Evolutionary conservation across 2,329 filamentous ascomycete genomes (phyloP), one percentile per base, ranked within the genome.

Genomic region (Pyrenophora graminea): DNA sequence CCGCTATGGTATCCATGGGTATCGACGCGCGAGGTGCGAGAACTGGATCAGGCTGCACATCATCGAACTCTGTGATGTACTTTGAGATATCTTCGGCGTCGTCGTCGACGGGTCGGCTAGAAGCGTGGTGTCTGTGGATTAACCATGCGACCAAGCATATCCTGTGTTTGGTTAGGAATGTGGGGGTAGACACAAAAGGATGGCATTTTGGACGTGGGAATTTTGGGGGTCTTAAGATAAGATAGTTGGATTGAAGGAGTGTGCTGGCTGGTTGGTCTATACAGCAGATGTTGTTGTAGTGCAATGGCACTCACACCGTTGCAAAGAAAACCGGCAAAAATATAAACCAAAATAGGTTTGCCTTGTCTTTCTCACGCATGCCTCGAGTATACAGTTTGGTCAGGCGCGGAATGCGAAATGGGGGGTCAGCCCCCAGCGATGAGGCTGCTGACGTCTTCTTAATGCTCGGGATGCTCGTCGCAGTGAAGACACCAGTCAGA

Each of bases 401-500:
- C 32, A 9, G 41, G 12, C 41, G 48, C 19, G 43, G 31, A 5
- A 49, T 30, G 19, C 18, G 30, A 4, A 48, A 41, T 1, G 8
- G 42, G 10, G 42, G 5, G 3, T 17, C 42, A 25, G 10, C 27
- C n/a, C 31, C 40, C 3, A 48, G 46, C 31, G 45, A 25, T 10
- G 41, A 44, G 33, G 39, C 40, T 38, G 37, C 51, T 6, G 55
- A 50, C 2, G 36, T 46, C 10, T 33, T 13, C 36, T 43, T 18
- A 12, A 30, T 18, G 33, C 19, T 13, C 7, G 25, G 39, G 9
- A 23, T 44, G 13, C 13, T 41, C 13, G 17, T 39, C 19, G 53
- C 60, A 2, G 52, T 58, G 15, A 51, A 37, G 6, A 59, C 55
- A n/a, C 48, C 53, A 15, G 45, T 51, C 5, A 49, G 37, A 7